phyloP scores from a whole-genome alignment of 306 rosid species.

The Gastrolobium bilobum region DNA sequence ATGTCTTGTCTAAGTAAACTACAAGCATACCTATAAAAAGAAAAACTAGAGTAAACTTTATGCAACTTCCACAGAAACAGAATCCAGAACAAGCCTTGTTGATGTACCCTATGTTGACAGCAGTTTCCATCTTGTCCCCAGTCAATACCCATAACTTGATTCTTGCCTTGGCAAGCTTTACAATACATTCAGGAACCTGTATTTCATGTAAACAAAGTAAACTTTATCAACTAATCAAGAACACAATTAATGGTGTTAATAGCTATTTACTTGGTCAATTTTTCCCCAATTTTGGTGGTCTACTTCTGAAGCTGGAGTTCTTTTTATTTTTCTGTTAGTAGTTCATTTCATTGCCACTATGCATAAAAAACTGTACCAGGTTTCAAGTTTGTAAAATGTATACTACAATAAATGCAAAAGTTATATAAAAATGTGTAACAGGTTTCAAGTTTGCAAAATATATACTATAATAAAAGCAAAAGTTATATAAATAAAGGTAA shows the following conservation, averaged over 20 bases:
- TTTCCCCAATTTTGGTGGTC: neutral
- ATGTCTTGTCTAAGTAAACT: slow-evolving; percentile 84
- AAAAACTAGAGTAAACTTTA: slow-evolving; percentile 24
- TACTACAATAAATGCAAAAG: slow-evolving; percentile 1
- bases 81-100: slow-evolving; percentile 36
- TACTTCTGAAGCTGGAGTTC: neutral
- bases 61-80: slow-evolving; percentile 37
- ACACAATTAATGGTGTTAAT: neutral
- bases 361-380: neutral
- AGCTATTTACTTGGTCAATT: neutral
- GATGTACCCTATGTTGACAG: slow-evolving; percentile 81
- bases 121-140: slow-evolving; percentile 98
- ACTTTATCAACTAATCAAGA: slow-evolving; percentile 41
- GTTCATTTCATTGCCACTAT: neutral
- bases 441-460: neutral
- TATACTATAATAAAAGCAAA: neutral
- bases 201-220: slow-evolving; percentile 47
- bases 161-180: slow-evolving; percentile 75
- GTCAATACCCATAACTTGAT: slow-evolving; percentile 95
- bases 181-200: slow-evolving; percentile 91
- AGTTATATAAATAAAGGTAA: neutral
- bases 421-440: neutral
- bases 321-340: neutral
- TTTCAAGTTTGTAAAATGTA: neutral
- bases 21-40: slow-evolving; percentile 78